Evolutionary conservation across 257 asterid species (phyloP).

Genomic region (Solanum bulbocastanum): DNA sequence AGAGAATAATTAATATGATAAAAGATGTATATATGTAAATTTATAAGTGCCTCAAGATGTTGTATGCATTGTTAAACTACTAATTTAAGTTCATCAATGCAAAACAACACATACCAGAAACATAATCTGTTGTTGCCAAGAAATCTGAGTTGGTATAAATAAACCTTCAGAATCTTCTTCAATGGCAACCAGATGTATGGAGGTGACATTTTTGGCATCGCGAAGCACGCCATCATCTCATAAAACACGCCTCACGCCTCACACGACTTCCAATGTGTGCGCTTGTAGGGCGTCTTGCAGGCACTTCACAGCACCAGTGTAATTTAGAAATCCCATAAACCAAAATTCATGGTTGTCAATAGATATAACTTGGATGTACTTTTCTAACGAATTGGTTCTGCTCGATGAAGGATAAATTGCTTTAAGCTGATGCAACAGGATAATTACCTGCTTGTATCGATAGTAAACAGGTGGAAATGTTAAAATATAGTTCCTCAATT

Average conservation of each 20-base stretch:
- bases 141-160: background rate
- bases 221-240: background rate
- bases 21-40: background rate
- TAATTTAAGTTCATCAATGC: background rate
- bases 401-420: slow-evolving; percentile 74
- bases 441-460: slow-evolving; percentile 45
- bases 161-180: background rate
- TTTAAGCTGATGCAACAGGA: slow-evolving; percentile 80
- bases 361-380: slow-evolving; percentile 77
- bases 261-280: slow-evolving; percentile 22
- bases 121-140: background rate
- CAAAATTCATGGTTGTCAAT: slow-evolving; percentile 90
- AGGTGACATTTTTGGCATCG: background rate
- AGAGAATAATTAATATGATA: background rate
- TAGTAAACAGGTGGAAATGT: background rate
- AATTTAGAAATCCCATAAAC: slow-evolving; percentile 86
- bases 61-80: background rate
- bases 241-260: slow-evolving; percentile 2
- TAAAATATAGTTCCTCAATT: background rate
- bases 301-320: slow-evolving; percentile 62
- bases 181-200: background rate
- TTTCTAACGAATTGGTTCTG: slow-evolving; percentile 65
- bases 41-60: background rate
- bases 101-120: background rate
- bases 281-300: slow-evolving; percentile 42